These are phyloP conservation scores for Lepraria neglecta DNA, from an alignment of 495 filamentous ascomycete genomes.

Conservation along the genomic window DNA sequence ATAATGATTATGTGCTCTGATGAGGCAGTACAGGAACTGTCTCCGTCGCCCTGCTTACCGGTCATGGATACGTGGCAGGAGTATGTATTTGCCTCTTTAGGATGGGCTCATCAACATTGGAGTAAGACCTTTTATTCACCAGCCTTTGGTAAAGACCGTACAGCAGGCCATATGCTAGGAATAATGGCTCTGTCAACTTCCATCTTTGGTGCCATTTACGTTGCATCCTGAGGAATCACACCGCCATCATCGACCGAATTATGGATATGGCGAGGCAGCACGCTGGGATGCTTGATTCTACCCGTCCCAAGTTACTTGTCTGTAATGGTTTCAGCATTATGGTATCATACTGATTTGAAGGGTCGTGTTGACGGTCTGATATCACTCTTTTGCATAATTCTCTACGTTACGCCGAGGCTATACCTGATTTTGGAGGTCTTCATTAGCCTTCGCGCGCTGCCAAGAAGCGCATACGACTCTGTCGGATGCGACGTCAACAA, in stretches of 20 bases:
- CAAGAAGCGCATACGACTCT: conserved; percentile 11
- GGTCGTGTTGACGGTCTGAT: accelerated
- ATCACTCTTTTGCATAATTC: accelerated
- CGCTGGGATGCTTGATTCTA: conserved; percentile 7
- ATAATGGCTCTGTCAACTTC: background rate
- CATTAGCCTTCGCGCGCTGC: conserved; percentile 16
- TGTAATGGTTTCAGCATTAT: background rate
- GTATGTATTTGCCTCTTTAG: background rate
- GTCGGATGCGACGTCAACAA: background rate
- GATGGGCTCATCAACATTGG: background rate
- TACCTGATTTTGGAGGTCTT: conserved; percentile 24
- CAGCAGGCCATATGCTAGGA: no score
- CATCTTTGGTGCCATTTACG: conserved; percentile 9
- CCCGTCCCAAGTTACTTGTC: background rate
- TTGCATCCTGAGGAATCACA: conserved; percentile 6
- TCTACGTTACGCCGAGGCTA: conserved; percentile 17
- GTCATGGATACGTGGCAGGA: accelerated
- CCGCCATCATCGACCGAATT: conserved; percentile 6
- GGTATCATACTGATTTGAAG: background rate
- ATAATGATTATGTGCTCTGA: background rate
- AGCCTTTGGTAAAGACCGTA: background rate
- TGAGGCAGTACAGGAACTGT: background rate
- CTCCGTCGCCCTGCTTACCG: background rate
- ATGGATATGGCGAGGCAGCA: conserved; percentile 15
- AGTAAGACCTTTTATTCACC: background rate